Percentiles rank a stretch among this genome's conserved stretches.
Conservation (phyloP, 2,329 filamentous ascomycete genomes). For the Monosporascus cannonballus region DNA sequence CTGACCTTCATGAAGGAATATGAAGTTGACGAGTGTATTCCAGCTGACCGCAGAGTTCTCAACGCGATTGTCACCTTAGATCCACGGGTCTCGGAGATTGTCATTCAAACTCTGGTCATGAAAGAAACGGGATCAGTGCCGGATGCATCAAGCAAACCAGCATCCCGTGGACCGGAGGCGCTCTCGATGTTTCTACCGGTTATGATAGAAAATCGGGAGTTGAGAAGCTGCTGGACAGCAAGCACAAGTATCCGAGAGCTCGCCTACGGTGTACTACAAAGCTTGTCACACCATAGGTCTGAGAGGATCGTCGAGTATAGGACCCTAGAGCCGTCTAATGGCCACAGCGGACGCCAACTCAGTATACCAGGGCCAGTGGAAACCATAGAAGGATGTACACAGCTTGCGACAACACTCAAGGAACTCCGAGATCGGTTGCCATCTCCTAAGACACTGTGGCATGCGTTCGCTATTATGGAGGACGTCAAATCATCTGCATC, state of each 20-base stretch:
- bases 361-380: conserved; percentile 18
- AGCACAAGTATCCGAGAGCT: conserved; percentile 29
- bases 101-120: conserved; percentile 30
- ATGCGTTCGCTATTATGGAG: conserved; percentile 29
- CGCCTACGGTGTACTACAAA: conserved; percentile 30
- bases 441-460: conserved; percentile 23
- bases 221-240: conserved; percentile 32
- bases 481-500: conserved; percentile 28
- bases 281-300: conserved; percentile 3
- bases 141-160: conserved; percentile 2
- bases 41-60: conserved; percentile 18
- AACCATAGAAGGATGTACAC: conserved; percentile 13
- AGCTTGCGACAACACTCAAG: conserved; percentile 19
- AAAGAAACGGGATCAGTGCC: conserved; percentile 23
- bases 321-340: conserved; percentile 23
- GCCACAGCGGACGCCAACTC: conserved; percentile 25
- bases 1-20: conserved; percentile 19
- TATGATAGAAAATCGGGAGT: conserved; percentile 32
- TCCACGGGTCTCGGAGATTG: conserved; percentile 29
- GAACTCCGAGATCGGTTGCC: conserved; percentile 11
- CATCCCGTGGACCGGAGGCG: conserved; percentile 17
- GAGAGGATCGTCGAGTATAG: conserved; percentile 31
- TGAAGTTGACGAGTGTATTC: conserved; percentile 17
- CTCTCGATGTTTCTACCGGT: conserved; percentile 33
- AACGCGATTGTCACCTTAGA: conserved; percentile 19